These are phyloP conservation scores for Cardamine chenopodiifolia DNA, from an alignment of 345 rosid genomes.

Conservation along the genomic window DNA sequence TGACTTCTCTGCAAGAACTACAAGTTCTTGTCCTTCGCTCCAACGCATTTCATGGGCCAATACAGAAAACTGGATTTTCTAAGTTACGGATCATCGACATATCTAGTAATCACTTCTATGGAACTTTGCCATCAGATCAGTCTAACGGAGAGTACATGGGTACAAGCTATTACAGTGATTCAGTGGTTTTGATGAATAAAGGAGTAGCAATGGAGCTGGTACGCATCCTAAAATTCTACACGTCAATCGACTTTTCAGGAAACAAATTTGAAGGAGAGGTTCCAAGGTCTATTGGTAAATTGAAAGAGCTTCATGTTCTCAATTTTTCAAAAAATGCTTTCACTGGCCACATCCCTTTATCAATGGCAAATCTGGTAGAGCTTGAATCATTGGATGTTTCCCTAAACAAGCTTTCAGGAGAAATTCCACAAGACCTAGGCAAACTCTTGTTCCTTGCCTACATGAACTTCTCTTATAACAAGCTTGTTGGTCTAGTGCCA, in stretches of 20 bases:
- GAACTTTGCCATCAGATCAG: background rate
- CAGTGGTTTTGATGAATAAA: constrained; percentile 10
- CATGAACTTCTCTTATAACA: constrained; percentile 33
- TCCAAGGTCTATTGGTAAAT: constrained; percentile 32
- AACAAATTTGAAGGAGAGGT: constrained; percentile 37
- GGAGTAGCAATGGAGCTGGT: background rate
- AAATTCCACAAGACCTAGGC: constrained; percentile 31
- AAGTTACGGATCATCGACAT: constrained; percentile 13
- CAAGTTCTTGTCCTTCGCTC: constrained; percentile 52
- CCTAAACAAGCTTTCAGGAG: constrained; percentile 25
- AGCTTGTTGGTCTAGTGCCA: constrained; percentile 22
- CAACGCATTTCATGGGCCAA: constrained; percentile 29
- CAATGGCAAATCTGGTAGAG: constrained; percentile 6
- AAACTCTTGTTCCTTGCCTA: background rate
- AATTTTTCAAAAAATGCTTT: constrained; percentile 22
- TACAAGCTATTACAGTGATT: background rate
- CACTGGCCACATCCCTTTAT: constrained; percentile 28
- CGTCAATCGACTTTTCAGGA: background rate
- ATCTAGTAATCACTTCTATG: constrained; percentile 3
- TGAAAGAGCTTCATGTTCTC: background rate
- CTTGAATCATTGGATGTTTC: constrained; percentile 38
- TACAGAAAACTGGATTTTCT: background rate
- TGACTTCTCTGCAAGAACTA: constrained; percentile 37
- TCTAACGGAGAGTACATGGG: background rate
- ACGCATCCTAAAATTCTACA: background rate